phyloP scores from a whole-genome alignment of 352 stramenopile species.

The Nothophytophthora sp. region DNA sequence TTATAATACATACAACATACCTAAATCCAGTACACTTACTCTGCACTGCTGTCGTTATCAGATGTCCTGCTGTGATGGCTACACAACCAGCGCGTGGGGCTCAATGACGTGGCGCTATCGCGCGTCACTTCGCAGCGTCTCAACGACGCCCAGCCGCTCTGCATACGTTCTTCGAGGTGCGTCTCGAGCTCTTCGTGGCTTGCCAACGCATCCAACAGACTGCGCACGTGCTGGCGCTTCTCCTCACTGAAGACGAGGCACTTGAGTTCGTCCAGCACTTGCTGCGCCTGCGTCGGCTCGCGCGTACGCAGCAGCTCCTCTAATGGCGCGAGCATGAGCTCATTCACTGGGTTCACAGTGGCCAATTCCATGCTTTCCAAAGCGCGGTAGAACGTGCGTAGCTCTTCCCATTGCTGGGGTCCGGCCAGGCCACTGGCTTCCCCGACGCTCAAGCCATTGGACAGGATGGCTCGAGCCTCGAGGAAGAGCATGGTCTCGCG shows the following conservation, averaged over 20 bases:
- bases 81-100: slow-evolving; percentile 56
- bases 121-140: slow-evolving; percentile 32
- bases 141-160: slow-evolving; percentile 39
- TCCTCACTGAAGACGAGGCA: slow-evolving; percentile 57
- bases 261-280: slow-evolving; percentile 60
- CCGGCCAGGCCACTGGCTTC: slow-evolving; percentile 41
- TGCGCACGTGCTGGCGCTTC: slow-evolving; percentile 62
- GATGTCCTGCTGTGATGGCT: no score
- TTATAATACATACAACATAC: no score
- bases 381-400: slow-evolving; percentile 59
- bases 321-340: slow-evolving; percentile 52
- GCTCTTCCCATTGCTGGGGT: slow-evolving; percentile 45
- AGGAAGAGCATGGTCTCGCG: slow-evolving; percentile 70
- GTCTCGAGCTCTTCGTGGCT: slow-evolving; percentile 19
- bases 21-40: no score
- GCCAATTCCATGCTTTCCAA: slow-evolving; percentile 56
- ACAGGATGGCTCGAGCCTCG: slow-evolving; percentile 50
- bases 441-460: slow-evolving; percentile 28
- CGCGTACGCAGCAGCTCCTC: slow-evolving; percentile 43
- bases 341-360: slow-evolving; percentile 49
- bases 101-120: slow-evolving; percentile 13
- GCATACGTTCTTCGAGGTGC: slow-evolving; percentile 2
- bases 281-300: slow-evolving; percentile 31
- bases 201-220: slow-evolving; percentile 51
- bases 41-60: no score